Percentiles rank a stretch among this genome's conserved stretches.
These are phyloP conservation scores for Microcera coccophila DNA, from an alignment of 2,329 filamentous ascomycete genomes.

Conservation along the genomic window DNA sequence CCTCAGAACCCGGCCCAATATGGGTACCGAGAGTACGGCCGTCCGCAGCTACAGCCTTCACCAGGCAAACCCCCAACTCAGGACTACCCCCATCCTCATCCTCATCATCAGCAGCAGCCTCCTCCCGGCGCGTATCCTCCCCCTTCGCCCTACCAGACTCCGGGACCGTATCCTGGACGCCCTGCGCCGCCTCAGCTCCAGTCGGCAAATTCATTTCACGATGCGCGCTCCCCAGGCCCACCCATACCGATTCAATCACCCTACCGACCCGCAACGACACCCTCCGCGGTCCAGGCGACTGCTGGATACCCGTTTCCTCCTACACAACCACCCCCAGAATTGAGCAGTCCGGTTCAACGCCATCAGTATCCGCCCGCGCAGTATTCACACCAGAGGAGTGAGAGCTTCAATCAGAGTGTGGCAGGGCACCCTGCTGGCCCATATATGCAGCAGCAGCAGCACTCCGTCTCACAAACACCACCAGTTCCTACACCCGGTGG, in stretches of 20 bases:
- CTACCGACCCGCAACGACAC: constrained; percentile 48
- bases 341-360: constrained; percentile 49
- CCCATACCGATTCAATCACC: constrained; percentile 42
- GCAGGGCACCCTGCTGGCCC: constrained; percentile 33
- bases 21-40: constrained; percentile 49
- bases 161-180: constrained; percentile 41
- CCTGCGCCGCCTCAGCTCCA: constrained; percentile 46
- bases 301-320: constrained; percentile 51
- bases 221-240: constrained; percentile 49
- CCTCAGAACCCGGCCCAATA: constrained; percentile 41
- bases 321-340: constrained; percentile 38
- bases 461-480: constrained; percentile 46
- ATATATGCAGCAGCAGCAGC: constrained; percentile 42
- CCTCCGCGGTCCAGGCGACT: constrained; percentile 36
- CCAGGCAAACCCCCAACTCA: constrained; percentile 43
- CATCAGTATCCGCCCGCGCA: constrained; percentile 48
- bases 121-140: constrained; percentile 29
- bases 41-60: constrained; percentile 46
- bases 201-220: constrained; percentile 40
- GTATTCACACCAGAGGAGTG: constrained; percentile 39
- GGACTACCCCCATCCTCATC: constrained; percentile 39
- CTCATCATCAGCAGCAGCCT: constrained; percentile 15
- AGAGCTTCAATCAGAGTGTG: constrained; percentile 43
- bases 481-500: constrained; percentile 42
- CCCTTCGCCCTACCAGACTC: constrained; percentile 30